Percentiles rank a stretch among this genome's conserved stretches.
These are phyloP conservation scores for Ophiocordyceps camponoti-floridani DNA, from an alignment of 2,329 filamentous ascomycete species.

Conservation along the genomic window DNA sequence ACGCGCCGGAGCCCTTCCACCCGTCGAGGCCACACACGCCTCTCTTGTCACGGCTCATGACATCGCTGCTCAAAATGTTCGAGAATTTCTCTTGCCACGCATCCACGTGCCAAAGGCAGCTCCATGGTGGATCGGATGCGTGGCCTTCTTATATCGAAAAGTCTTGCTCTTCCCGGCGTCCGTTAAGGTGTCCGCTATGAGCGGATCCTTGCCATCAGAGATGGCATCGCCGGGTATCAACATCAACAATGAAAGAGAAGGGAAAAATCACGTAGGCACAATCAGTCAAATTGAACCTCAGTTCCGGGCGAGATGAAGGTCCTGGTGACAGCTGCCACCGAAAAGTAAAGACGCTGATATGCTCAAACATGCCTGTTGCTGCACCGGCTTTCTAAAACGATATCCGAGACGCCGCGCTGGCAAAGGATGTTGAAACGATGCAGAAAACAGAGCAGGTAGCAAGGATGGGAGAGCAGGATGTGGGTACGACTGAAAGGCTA, in stretches of 20 bases:
- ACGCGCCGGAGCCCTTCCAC: too few relatives aligned
- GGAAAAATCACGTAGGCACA: not conserved
- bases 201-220: constrained; percentile 54
- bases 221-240: constrained; percentile 51
- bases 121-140: constrained; percentile 9
- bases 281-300: not conserved
- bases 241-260: constrained; percentile 3
- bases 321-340: not conserved
- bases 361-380: not conserved
- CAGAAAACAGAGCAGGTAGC: not conserved
- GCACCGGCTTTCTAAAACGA: not conserved
- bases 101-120: constrained; percentile 14
- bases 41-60: not conserved
- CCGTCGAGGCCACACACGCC: too few relatives aligned
- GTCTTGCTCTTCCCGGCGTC: constrained; percentile 55
- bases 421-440: constrained; percentile 1
- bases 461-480: not conserved
- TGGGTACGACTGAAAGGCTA: not conserved
- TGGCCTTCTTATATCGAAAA: constrained; percentile 21
- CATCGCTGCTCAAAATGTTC: constrained; percentile 12
- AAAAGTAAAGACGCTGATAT: not conserved
- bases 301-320: not conserved
- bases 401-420: constrained; percentile 3
- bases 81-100: constrained; percentile 23
- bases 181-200: constrained; percentile 60